Evolutionary conservation across 2,329 filamentous ascomycete species (phyloP).

Genomic region (Coniochaeta sp.): DNA sequence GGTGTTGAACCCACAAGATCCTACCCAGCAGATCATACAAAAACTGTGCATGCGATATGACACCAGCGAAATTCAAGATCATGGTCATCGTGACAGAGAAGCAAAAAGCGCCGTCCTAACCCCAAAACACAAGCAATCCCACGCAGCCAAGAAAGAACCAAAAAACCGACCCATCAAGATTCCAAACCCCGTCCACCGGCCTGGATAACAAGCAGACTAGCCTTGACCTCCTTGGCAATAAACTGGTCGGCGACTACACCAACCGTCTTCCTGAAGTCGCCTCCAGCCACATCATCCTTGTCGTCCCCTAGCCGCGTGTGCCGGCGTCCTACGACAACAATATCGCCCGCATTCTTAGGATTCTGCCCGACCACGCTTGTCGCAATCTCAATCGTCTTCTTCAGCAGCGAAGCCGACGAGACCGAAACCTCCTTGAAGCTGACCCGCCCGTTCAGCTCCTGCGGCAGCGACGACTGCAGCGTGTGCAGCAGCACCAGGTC

Average conservation of each 20-base stretch:
- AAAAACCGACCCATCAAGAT: conserved; percentile 4
- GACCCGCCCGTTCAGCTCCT: conserved; percentile 24
- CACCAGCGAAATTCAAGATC: neutral
- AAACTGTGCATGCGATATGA: neutral
- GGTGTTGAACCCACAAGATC: neutral
- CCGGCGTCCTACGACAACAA: conserved; percentile 58
- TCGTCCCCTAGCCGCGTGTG: conserved; percentile 23
- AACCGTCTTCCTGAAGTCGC: conserved; percentile 41
- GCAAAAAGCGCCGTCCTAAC: neutral
- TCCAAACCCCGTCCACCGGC: conserved; percentile 29
- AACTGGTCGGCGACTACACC: conserved; percentile 54
- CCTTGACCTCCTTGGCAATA: conserved; percentile 50
- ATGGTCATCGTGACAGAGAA: neutral
- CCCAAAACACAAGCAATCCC: neutral
- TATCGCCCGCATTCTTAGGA: conserved; percentile 59
- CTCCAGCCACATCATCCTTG: conserved; percentile 9
- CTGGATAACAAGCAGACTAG: conserved; percentile 65
- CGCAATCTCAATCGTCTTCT: conserved; percentile 44
- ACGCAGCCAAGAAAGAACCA: neutral
- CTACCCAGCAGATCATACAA: neutral
- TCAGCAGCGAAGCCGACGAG: conserved; percentile 28
- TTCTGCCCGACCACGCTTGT: conserved; percentile 51
- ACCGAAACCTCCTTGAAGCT: conserved; percentile 43
- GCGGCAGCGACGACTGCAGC: conserved; percentile 23
- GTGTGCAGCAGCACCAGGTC: conserved; percentile 26